Evolutionary conservation across 495 filamentous ascomycete species (phyloP).

Genomic region (Lepraria neglecta): DNA sequence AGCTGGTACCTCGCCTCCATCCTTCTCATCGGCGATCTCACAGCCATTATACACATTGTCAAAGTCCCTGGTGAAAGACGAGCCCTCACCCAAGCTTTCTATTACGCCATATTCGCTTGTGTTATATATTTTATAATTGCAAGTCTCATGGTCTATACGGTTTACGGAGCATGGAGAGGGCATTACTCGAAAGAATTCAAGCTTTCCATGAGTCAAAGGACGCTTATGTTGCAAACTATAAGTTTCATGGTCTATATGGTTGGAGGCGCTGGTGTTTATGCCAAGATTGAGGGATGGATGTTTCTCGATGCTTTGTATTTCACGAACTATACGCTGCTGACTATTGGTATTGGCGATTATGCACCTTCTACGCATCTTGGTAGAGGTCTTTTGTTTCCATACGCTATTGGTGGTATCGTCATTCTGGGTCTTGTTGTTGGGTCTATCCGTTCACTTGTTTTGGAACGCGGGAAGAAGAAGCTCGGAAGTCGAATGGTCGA

Average conservation of each 20-base stretch:
- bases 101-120: slow-evolving; percentile 73
- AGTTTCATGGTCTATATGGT: slow-evolving; percentile 69
- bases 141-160: slow-evolving; percentile 61
- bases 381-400: slow-evolving; percentile 68
- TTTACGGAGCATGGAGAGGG: slow-evolving; percentile 54
- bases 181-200: slow-evolving; percentile 66
- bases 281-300: slow-evolving; percentile 66
- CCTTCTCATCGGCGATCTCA: slow-evolving; percentile 54
- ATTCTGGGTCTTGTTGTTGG: slow-evolving; percentile 79
- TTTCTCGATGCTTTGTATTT: slow-evolving; percentile 79
- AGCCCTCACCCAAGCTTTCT: slow-evolving; percentile 65
- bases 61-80: slow-evolving; percentile 39
- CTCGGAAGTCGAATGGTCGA: slow-evolving; percentile 64
- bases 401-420: slow-evolving; percentile 71
- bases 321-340: slow-evolving; percentile 78
- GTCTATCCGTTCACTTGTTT: slow-evolving; percentile 70
- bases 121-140: slow-evolving; percentile 70
- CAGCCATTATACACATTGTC: slow-evolving; percentile 49
- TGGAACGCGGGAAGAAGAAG: slow-evolving; percentile 68
- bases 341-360: slow-evolving; percentile 72
- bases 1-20: slow-evolving; percentile 64
- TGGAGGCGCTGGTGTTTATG: slow-evolving; percentile 64
- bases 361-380: slow-evolving; percentile 56
- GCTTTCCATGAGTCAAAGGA: slow-evolving; percentile 67
- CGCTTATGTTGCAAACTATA: slow-evolving; percentile 85